A percentile compares a stretch with the other conserved stretches of the same genome.
Conservation (phyloP, 2,329 filamentous ascomycete species). For the Thyridium curvatum region DNA sequence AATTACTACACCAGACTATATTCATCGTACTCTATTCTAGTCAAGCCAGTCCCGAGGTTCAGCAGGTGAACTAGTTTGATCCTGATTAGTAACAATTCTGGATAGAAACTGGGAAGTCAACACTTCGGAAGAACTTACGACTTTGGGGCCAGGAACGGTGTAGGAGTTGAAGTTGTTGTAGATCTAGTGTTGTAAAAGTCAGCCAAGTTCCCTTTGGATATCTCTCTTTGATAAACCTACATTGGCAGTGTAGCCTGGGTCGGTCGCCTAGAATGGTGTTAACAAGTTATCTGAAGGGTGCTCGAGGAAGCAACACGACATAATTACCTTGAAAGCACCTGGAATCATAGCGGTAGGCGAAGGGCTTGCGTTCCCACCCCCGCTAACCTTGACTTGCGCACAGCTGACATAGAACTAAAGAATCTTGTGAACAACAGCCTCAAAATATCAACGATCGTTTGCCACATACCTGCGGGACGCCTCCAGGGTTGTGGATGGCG, state of each 20-base stretch:
- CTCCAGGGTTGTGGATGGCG: conserved; percentile 50
- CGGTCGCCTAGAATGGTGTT: conserved; percentile 12
- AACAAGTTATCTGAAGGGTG: conserved; percentile 2
- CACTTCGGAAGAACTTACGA: neutral
- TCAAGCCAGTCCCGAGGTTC: neutral
- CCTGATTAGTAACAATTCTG: neutral
- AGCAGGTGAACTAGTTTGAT: neutral
- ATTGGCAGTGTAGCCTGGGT: conserved; percentile 38
- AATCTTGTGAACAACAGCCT: neutral
- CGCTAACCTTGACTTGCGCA: conserved; percentile 38
- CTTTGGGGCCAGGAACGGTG: conserved; percentile 9
- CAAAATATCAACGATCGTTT: neutral
- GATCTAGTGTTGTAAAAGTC: conserved; percentile 3
- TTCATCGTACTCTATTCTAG: no score
- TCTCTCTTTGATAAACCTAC: no score
- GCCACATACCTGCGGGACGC: conserved; percentile 26
- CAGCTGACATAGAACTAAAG: conserved; percentile 42
- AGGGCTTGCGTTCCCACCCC: conserved; percentile 26
- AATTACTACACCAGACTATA: no score
- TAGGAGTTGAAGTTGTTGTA: conserved; percentile 12
- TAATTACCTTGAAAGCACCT: conserved; percentile 34
- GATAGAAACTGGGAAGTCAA: neutral
- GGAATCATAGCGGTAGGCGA: conserved; percentile 27
- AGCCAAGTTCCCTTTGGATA: no score
- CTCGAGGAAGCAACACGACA: conserved; percentile 14